Percentiles rank a stretch among this genome's conserved stretches.
These are phyloP conservation scores for Microcos paniculata DNA, from an alignment of 345 rosid species.

Conservation along the genomic window DNA sequence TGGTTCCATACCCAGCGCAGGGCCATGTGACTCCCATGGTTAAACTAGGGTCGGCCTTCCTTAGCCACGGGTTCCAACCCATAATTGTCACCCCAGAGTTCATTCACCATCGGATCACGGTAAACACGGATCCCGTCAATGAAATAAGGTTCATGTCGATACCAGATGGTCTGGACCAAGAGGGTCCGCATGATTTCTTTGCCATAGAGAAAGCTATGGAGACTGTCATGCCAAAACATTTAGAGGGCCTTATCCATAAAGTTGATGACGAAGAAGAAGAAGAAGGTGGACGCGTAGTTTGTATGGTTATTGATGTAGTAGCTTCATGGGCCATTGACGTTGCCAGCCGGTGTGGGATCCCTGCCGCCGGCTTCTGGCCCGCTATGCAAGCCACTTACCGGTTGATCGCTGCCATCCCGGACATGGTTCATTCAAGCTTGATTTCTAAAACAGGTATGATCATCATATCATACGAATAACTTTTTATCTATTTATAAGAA, in stretches of 20 bases:
- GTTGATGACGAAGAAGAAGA: slow-evolving; percentile 20
- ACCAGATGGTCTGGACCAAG: slow-evolving; percentile 41
- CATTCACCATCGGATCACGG: slow-evolving; percentile 47
- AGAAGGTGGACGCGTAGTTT: slow-evolving; percentile 33
- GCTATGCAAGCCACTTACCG: slow-evolving; percentile 64
- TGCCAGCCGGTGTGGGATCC: slow-evolving; percentile 49
- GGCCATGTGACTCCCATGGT: slow-evolving; percentile 83
- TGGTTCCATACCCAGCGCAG: slow-evolving; percentile 84
- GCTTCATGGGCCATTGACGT: slow-evolving; percentile 69
- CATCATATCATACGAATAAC: too few relatives aligned
- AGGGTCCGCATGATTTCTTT: slow-evolving; percentile 51
- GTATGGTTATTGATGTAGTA: slow-evolving; percentile 68
- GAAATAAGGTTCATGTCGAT: slow-evolving; percentile 37
- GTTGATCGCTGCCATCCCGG: slow-evolving; percentile 62
- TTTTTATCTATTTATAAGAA: background rate
- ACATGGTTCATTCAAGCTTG: slow-evolving; percentile 41
- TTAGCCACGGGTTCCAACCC: slow-evolving; percentile 45
- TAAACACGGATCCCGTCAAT: slow-evolving; percentile 13
- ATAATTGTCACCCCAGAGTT: slow-evolving; percentile 51
- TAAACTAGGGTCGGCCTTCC: slow-evolving; percentile 50
- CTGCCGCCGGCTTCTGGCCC: slow-evolving; percentile 74
- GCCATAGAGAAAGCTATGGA: slow-evolving; percentile 65
- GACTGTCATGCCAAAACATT: slow-evolving; percentile 50
- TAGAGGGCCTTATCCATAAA: slow-evolving; percentile 42
- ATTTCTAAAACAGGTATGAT: slow-evolving; percentile 54